A percentile compares a stretch with the other conserved stretches of the same genome.
phyloP scores from a whole-genome alignment of 2,329 filamentous ascomycete genomes.

The Neofusicoccum parvum region DNA sequence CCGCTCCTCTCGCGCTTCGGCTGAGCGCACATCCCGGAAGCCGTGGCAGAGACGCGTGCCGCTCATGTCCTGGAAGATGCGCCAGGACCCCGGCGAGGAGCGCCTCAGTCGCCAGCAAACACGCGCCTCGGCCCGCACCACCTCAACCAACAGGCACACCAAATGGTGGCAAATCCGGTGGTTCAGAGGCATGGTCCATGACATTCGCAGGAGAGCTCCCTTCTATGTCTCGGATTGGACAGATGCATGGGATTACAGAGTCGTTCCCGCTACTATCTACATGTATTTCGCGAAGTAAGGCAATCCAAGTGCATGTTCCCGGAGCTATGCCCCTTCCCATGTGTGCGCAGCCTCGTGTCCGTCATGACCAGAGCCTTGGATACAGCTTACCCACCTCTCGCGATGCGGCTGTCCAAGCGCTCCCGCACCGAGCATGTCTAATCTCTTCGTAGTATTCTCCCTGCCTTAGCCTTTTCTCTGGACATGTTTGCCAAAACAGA shows the following conservation, averaged over 20 bases:
- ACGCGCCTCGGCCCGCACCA: slow-evolving; percentile 25
- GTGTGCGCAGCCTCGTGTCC: background rate
- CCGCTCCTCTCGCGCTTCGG: background rate
- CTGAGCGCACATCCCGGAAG: slow-evolving; percentile 21
- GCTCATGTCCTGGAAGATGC: slow-evolving; percentile 24
- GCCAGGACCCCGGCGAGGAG: slow-evolving; percentile 20
- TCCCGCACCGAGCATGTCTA: background rate
- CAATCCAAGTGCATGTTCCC: background rate
- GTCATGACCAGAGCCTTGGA: too few species aligned
- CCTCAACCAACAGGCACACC: slow-evolving; percentile 26
- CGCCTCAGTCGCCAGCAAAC: slow-evolving; percentile 27
- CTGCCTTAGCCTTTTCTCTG: slow-evolving; percentile 83
- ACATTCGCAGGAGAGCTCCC: slow-evolving; percentile 72
- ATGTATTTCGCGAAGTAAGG: slow-evolving; percentile 93
- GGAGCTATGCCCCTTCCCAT: background rate
- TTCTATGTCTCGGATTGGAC: slow-evolving; percentile 82
- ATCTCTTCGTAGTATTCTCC: slow-evolving; percentile 67
- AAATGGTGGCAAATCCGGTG: slow-evolving; percentile 74
- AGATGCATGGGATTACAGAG: slow-evolving; percentile 88
- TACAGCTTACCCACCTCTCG: too few species aligned
- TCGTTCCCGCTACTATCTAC: slow-evolving; percentile 82
- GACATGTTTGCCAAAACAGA: slow-evolving; percentile 92
- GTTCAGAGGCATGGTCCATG: slow-evolving; percentile 79
- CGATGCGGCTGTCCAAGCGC: too few species aligned
- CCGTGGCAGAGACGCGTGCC: slow-evolving; percentile 28